Evolutionary conservation across 2,329 filamentous ascomycete genomes (phyloP).

Genomic region (Colletotrichum karsti): DNA sequence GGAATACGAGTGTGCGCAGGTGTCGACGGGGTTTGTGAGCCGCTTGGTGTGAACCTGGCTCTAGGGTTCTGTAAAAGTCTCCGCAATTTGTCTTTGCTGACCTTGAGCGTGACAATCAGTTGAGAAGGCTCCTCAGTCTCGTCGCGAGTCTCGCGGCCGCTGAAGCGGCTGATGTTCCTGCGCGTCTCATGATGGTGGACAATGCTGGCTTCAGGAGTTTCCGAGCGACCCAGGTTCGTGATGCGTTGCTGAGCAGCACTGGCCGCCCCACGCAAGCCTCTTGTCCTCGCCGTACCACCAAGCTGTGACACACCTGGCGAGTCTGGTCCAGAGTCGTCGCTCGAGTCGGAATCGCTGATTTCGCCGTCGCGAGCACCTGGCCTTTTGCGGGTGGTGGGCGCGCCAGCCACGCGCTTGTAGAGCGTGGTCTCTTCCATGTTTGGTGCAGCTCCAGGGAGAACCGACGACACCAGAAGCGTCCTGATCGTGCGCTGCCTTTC

Average conservation of each 20-base stretch:
- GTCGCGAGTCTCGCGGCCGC: constrained; percentile 73
- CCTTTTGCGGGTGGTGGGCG: constrained; percentile 65
- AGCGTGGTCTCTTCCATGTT: constrained; percentile 85
- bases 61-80: constrained; percentile 67
- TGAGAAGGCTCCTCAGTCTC: constrained; percentile 80
- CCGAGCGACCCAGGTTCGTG: constrained; percentile 82
- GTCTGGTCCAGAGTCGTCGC: constrained; percentile 85
- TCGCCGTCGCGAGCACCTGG: constrained; percentile 71
- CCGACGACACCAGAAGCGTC: constrained; percentile 90
- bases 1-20: constrained; percentile 40
- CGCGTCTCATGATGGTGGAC: constrained; percentile 74
- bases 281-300: constrained; percentile 82
- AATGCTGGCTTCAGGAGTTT: constrained; percentile 81
- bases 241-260: constrained; percentile 88
- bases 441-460: constrained; percentile 85
- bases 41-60: constrained; percentile 31
- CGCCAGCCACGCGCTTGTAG: constrained; percentile 78
- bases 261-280: constrained; percentile 89
- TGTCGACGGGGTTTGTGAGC: constrained; percentile 41
- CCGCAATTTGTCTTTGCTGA: constrained; percentile 76
- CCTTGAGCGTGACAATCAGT: constrained; percentile 78
- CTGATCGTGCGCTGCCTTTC: constrained; percentile 93
- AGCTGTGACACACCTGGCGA: constrained; percentile 83
- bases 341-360: constrained; percentile 87
- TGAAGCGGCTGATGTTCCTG: constrained; percentile 64